These are phyloP conservation scores for Cystobasidium onofrii DNA, from an alignment of 768 basidiomycete species.

Conservation along the genomic window DNA sequence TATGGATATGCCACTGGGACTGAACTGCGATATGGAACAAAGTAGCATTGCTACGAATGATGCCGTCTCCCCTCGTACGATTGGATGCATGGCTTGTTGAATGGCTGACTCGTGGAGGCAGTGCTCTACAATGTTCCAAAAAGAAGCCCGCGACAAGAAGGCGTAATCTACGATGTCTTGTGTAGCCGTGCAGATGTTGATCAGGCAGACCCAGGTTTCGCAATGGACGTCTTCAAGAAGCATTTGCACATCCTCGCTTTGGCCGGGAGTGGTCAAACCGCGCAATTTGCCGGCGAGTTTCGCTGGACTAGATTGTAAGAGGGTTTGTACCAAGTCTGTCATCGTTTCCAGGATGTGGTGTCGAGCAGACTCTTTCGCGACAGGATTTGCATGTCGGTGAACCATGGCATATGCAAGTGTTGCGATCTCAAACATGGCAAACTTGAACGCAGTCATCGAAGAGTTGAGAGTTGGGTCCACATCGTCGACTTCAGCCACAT, in stretches of 20 bases:
- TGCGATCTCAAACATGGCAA: conserved; percentile 60
- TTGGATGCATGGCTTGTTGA: conserved; percentile 26
- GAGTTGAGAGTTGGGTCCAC: conserved; percentile 43
- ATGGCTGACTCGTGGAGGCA: conserved; percentile 33
- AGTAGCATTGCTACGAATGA: conserved; percentile 66
- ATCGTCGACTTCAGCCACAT: conserved; percentile 47
- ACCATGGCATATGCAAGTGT: conserved; percentile 46
- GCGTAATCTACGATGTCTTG: neutral
- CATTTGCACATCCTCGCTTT: conserved; percentile 38
- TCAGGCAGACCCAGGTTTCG: conserved; percentile 67
- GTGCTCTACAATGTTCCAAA: conserved; percentile 35
- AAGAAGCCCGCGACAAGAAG: conserved; percentile 4
- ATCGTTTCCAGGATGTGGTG: conserved; percentile 32
- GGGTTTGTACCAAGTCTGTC: conserved; percentile 50
- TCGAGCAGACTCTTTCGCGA: neutral
- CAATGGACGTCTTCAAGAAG: conserved; percentile 50
- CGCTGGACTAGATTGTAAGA: conserved; percentile 56
- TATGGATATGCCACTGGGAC: conserved; percentile 51
- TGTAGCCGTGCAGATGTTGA: conserved; percentile 52
- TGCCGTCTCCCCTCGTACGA: conserved; percentile 53
- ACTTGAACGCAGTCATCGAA: conserved; percentile 49
- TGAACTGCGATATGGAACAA: conserved; percentile 72
- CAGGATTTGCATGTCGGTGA: neutral
- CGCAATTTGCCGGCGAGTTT: conserved; percentile 50
- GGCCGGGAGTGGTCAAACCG: conserved; percentile 45